Evolutionary conservation across 768 basidiomycete genomes (phyloP), one percentile per base, ranked within the genome.

Genomic region (Glaciozyma martinii): DNA sequence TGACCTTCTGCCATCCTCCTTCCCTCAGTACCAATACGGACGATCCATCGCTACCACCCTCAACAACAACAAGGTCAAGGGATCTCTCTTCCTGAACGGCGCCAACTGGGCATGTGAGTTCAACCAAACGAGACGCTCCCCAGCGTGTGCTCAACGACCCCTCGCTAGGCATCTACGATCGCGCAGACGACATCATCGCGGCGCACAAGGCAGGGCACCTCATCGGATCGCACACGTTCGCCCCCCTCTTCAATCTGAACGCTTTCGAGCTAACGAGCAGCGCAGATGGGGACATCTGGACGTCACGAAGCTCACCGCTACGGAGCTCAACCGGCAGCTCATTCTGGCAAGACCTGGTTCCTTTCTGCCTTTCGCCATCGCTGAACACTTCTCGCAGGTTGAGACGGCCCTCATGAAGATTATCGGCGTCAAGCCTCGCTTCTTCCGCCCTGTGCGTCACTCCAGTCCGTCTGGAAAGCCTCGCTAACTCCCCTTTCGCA

Each of bases 321-420:
- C 59, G 5, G 44, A 71, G 37, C 58, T 74, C 30, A 68, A 70
- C 59, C n/a, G 54, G 18, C 70, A 74, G 60, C 56, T 74, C 25
- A 42, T 65, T 23, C 58, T 65, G 27, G 66, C 30, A 16, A 27
- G 53, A 18, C 25, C 53, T 33, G 25, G 19, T 32, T 27, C 53
- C 30, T 30, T 33, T 16, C 6, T 25, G 13, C 29, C 5, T 7
- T 19, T 12, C 12, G 5, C 16, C 53, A 15, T 54, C 29, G 16
- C 29, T 32, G 4, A 54, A 3, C 30, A 19, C 3, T 25, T 52
- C 25, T 10, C 50, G 16, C 53, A 54, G 53, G 30, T 74, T 46
- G 73, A 72, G 42, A 58, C 55, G 0, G 71, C 73, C 1, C 44
- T 73, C 8, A 63, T 60, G 66, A 74, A 72, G 67, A 74, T 72